Base-by-base conservation (phyloP, 352 stramenopile genomes). In the Hyaloperonospora brassicae region DNA sequence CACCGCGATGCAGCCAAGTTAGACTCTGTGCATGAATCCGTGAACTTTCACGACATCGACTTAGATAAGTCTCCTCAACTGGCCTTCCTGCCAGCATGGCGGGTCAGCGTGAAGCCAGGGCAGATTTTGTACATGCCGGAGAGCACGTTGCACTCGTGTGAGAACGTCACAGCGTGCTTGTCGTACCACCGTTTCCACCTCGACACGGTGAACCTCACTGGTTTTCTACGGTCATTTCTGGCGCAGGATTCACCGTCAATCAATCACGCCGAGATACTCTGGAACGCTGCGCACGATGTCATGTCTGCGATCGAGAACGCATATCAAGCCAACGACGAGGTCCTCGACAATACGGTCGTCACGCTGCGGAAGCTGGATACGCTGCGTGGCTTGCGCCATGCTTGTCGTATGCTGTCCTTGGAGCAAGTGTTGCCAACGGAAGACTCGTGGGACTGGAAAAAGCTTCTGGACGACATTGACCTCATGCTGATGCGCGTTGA, bases 171-270 rank as follows among this genome's bases (percentile, higher is more conserved):
- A n/a, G 81, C 89, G 30, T 97, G 89, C 50, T 69, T 98, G 42
- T 96, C 87, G n/a, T 97, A 97, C 69, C 88, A 89, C 53, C 82
- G 90, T 50, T 97, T 98, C 70, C 90, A 97, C 64, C 84, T 97
- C 27, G 92, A 97, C 63, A 67, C 72, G 4, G 73, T 96, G n/a
- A 97, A 97, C 63, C 65, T 97, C 6, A 64, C 78, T 14, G 87
- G 79, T 3, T 98, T 98, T 61, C 62, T 96, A 8, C 60, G 79
- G 50, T 96, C 86, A 13, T 86, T 97, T 55, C 74, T 96, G 44
- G 84, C 89, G 35, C 74, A 91, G 51, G 92, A 98, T 70, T 87
- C 87, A 22, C 77, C 75, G 14, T 80, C 89, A 43, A 94, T 97
- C 51, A 85, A 94, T 52, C 88, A 97, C 47, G 82, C 87, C 31